These are phyloP conservation scores for Melampsora larici-populina DNA, from an alignment of 1,284 basidiomycete species.

Conservation along the genomic window DNA sequence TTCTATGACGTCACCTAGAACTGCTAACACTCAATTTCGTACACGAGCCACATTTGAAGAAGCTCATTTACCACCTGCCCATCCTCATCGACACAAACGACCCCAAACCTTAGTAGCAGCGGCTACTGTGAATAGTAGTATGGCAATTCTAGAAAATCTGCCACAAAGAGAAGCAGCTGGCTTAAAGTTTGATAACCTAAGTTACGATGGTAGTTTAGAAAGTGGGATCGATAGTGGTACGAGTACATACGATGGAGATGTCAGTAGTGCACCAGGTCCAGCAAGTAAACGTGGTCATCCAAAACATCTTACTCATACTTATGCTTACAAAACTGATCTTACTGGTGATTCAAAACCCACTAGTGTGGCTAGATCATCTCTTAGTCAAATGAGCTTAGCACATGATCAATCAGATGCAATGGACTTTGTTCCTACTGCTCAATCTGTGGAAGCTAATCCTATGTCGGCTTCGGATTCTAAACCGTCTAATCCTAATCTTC, in stretches of 20 bases:
- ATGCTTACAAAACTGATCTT: conserved; percentile 12
- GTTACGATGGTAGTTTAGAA: conserved; percentile 19
- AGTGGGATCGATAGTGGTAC: conserved; percentile 34
- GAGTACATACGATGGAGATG: conserved; percentile 40
- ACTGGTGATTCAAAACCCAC: conserved; percentile 8
- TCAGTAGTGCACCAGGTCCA: conserved; percentile 35
- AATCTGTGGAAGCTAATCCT: conserved; percentile 10
- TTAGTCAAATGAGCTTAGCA: conserved; percentile 38
- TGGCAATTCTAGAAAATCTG: conserved; percentile 6
- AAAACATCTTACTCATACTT: conserved; percentile 3
- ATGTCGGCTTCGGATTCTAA: conserved; percentile 3
- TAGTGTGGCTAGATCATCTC: conserved; percentile 17
- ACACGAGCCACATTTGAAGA: conserved; percentile 34
- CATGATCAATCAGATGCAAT: conserved; percentile 10
- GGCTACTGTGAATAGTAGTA: conserved; percentile 31
- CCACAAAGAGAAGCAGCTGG: neutral
- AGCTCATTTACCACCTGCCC: conserved; percentile 16
- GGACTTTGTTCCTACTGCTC: neutral
- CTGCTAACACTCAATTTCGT: conserved; percentile 25
- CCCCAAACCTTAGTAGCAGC: conserved; percentile 22
- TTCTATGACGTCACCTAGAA: conserved; percentile 37
- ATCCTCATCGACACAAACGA: conserved; percentile 37
- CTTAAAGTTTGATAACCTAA: neutral
- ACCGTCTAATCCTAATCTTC: conserved; percentile 21
- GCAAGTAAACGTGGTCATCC: conserved; percentile 16